These are phyloP conservation scores for Pythium scleroteichum DNA, from an alignment of 352 stramenopile species.

Conservation along the genomic window DNA sequence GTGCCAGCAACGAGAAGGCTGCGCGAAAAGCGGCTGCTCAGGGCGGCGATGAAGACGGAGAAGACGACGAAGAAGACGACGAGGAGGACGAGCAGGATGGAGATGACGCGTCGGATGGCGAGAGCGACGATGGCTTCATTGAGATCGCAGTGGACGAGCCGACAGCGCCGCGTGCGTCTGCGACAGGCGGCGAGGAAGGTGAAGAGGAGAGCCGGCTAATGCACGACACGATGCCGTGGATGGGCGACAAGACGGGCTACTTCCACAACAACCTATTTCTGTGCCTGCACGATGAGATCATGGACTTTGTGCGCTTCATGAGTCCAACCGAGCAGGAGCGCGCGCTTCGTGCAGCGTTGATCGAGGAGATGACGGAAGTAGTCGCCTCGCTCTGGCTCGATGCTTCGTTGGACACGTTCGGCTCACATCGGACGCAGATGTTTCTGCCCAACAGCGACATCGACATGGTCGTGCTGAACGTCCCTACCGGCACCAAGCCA, in stretches of 20 bases:
- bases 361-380: constrained; percentile 73
- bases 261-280: constrained; percentile 76
- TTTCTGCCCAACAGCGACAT: constrained; percentile 93
- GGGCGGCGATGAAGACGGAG: constrained; percentile 7
- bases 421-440: constrained; percentile 92
- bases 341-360: constrained; percentile 53
- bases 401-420: constrained; percentile 89
- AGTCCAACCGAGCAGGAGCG: constrained; percentile 83
- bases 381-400: constrained; percentile 58
- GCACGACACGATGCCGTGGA: constrained; percentile 68
- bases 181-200: constrained; percentile 26
- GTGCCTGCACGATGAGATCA: constrained; percentile 95
- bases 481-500: constrained; percentile 51
- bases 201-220: constrained; percentile 37
- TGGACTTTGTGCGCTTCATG: constrained; percentile 93
- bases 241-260: constrained; percentile 60
- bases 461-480: constrained; percentile 91
- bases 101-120: constrained; percentile 2
- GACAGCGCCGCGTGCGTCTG: background rate
- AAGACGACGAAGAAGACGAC: constrained; percentile 20
- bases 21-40: constrained; percentile 38
- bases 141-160: constrained; percentile 31
- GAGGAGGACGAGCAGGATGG: constrained; percentile 2
- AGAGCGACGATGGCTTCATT: constrained; percentile 59
- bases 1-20: constrained; percentile 34